A percentile compares a stretch with the other conserved stretches of the same genome.
These are phyloP conservation scores for Hypomyces perniciosus DNA, from an alignment of 2,329 filamentous ascomycete species.

Conservation along the genomic window DNA sequence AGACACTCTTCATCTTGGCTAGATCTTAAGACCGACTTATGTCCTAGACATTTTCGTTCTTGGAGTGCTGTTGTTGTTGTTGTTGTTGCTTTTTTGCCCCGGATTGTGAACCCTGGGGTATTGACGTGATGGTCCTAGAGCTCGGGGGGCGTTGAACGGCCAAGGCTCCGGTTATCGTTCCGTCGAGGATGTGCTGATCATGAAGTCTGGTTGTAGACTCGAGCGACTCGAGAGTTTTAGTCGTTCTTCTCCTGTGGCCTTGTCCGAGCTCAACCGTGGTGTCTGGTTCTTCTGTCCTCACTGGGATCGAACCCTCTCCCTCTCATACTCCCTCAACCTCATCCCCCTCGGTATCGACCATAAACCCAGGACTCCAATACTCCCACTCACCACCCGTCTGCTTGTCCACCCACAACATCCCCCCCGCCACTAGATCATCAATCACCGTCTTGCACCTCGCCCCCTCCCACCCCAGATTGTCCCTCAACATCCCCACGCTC, in stretches of 20 bases:
- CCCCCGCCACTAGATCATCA: constrained; percentile 81
- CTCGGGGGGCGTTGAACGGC: no score
- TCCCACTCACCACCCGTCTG: constrained; percentile 75
- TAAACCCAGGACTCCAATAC: constrained; percentile 85
- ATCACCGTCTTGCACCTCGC: constrained; percentile 83
- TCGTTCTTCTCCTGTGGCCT: neutral
- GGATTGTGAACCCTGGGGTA: no score
- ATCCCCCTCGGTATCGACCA: constrained; percentile 41
- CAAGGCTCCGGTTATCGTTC: no score
- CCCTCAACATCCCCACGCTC: constrained; percentile 78
- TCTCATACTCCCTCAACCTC: neutral
- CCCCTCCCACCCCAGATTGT: constrained; percentile 80
- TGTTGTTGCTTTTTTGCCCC: no score
- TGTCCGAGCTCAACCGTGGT: neutral
- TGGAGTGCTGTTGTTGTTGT: no score
- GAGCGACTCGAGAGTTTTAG: no score
- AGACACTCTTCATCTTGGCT: no score
- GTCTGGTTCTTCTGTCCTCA: neutral
- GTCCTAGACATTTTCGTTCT: no score
- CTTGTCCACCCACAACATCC: constrained; percentile 89
- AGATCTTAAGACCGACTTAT: no score
- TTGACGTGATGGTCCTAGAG: no score
- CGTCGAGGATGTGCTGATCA: no score
- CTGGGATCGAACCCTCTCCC: neutral
- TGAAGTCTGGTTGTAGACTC: no score